phyloP scores from a whole-genome alignment of 2,329 filamentous ascomycete genomes.

The Purpureocillium takamizusanense region DNA sequence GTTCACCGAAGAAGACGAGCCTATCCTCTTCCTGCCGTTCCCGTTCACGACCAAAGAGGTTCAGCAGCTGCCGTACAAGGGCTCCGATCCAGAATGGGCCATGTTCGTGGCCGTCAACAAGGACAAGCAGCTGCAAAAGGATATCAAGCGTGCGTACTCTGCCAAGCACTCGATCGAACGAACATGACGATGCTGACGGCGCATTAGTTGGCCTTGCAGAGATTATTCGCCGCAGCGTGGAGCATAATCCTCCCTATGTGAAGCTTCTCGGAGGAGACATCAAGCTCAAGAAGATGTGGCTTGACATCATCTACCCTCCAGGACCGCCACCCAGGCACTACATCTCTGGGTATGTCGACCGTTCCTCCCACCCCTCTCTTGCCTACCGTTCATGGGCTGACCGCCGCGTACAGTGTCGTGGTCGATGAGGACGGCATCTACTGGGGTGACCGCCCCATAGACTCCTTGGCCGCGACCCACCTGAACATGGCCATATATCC shows the following conservation, averaged over 20 bases:
- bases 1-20: conserved; percentile 32
- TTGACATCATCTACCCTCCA: conserved; percentile 52
- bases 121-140: conserved; percentile 36
- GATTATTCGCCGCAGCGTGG: conserved; percentile 26
- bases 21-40: conserved; percentile 50
- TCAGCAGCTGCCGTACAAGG: conserved; percentile 40
- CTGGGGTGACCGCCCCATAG: conserved; percentile 38
- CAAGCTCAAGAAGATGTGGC: conserved; percentile 43
- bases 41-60: conserved; percentile 46
- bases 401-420: conserved; percentile 30
- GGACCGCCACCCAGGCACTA: conserved; percentile 50
- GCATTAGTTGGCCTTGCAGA: conserved; percentile 19
- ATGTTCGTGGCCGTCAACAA: conserved; percentile 50
- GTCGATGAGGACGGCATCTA: conserved; percentile 39
- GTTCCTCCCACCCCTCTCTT: neutral
- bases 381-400: neutral
- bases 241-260: conserved; percentile 31
- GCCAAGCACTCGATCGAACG: neutral
- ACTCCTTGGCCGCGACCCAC: conserved; percentile 34
- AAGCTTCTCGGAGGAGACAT: conserved; percentile 35
- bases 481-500: conserved; percentile 45
- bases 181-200: conserved; percentile 7
- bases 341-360: conserved; percentile 45
- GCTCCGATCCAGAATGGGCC: conserved; percentile 54
- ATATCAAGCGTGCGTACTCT: conserved; percentile 35